Conservation (phyloP, 352 stramenopile genomes). For the Thraustotheca clavata region DNA sequence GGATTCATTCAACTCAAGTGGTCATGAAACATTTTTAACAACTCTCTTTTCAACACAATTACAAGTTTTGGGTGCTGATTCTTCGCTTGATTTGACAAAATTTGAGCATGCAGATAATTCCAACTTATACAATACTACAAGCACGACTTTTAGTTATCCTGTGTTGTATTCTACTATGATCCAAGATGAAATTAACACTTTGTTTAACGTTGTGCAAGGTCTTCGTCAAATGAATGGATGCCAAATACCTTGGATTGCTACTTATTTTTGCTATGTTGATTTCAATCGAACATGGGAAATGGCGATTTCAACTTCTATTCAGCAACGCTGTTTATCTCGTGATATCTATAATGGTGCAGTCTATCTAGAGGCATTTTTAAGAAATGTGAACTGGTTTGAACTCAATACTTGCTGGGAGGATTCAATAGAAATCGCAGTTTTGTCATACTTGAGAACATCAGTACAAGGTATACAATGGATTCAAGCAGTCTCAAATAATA, state of each 20-base stretch:
- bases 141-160: background rate
- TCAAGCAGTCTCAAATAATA: background rate
- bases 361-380: background rate
- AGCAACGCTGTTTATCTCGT: background rate
- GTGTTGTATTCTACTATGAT: slow-evolving; percentile 4
- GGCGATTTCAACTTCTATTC: background rate
- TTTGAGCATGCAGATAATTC: background rate
- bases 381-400: background rate
- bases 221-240: background rate
- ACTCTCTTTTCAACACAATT: slow-evolving; percentile 3
- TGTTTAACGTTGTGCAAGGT: background rate
- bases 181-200: background rate
- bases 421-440: background rate
- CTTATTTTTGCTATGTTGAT: slow-evolving; percentile 12
- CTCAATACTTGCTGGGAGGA: background rate
- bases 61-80: background rate
- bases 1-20: background rate
- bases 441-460: background rate
- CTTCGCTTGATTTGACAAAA: background rate
- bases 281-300: slow-evolving; percentile 8
- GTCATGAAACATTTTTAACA: background rate
- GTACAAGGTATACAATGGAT: background rate
- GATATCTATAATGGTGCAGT: background rate
- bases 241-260: background rate
- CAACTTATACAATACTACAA: background rate